Evolutionary conservation across 2,329 filamentous ascomycete species (phyloP).

Genomic region (Alternaria triticimaculans): DNA sequence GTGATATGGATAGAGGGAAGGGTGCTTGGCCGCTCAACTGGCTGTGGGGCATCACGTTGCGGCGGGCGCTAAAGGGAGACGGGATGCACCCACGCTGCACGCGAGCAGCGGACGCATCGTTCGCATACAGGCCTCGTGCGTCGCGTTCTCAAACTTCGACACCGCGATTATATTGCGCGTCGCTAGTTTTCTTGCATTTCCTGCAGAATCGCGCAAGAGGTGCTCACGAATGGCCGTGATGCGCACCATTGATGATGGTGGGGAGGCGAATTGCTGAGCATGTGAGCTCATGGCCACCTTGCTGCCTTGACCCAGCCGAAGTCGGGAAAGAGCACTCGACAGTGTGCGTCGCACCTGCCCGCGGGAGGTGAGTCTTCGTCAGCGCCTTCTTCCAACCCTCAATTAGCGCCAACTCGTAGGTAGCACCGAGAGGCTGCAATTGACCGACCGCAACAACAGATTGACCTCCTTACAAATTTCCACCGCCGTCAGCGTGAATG

Average conservation of each 20-base stretch:
- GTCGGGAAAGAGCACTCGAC: slow-evolving; percentile 19
- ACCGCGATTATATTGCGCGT: slow-evolving; percentile 2
- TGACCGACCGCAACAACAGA: not conserved
- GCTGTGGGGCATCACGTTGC: slow-evolving; percentile 20
- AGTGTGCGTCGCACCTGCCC: not conserved
- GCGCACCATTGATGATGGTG: not conserved
- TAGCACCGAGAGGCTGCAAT: not conserved
- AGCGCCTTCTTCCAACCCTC: slow-evolving; percentile 2
- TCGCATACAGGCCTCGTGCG: slow-evolving; percentile 19
- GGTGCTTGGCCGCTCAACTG: slow-evolving; percentile 26
- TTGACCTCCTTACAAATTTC: slow-evolving; percentile 10
- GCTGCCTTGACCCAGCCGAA: slow-evolving; percentile 34
- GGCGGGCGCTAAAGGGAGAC: slow-evolving; percentile 25
- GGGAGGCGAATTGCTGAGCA: slow-evolving; percentile 14
- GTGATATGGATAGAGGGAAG: slow-evolving; percentile 20
- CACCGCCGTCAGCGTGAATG: slow-evolving; percentile 1
- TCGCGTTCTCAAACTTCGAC: slow-evolving; percentile 11
- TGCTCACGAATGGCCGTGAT: not conserved
- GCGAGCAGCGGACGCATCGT: slow-evolving; percentile 21
- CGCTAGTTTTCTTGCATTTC: slow-evolving; percentile 6
- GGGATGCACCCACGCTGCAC: slow-evolving; percentile 22
- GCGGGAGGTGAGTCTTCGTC: slow-evolving; percentile 1
- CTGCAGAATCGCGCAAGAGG: slow-evolving; percentile 10
- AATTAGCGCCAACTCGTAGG: not conserved
- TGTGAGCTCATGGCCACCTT: slow-evolving; percentile 25